A percentile compares a stretch with the other conserved stretches of the same genome.
These are phyloP conservation scores for Crithidia bombi DNA, from an alignment of 208 protist genomes.

Conservation along the genomic window DNA sequence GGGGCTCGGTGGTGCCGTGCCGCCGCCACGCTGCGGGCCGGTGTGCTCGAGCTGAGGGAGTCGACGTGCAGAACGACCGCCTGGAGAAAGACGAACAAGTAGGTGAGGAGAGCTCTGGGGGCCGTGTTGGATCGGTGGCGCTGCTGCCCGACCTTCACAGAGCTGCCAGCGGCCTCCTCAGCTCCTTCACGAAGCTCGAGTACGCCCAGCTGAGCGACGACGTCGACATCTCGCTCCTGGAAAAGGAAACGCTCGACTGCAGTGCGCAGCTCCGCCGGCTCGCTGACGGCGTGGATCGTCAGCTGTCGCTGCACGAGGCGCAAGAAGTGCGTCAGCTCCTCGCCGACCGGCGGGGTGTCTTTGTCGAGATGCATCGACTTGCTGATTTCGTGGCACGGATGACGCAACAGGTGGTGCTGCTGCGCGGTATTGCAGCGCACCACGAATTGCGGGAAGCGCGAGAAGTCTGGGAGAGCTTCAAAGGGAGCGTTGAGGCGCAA, in stretches of 20 bases:
- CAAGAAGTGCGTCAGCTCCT: conserved; percentile 49
- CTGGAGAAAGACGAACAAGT: background rate
- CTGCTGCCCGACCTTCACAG: conserved; percentile 55
- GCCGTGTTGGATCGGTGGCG: conserved; percentile 26
- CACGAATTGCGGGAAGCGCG: conserved; percentile 45
- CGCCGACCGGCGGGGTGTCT: conserved; percentile 29
- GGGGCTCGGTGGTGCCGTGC: conserved; percentile 49
- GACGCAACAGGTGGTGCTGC: conserved; percentile 47
- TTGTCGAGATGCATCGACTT: conserved; percentile 42
- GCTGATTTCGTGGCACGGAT: conserved; percentile 44
- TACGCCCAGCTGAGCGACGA: conserved; percentile 54
- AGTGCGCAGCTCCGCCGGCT: conserved; percentile 38
- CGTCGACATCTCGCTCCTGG: conserved; percentile 45
- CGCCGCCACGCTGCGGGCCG: conserved; percentile 13
- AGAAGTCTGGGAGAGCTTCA: conserved; percentile 42
- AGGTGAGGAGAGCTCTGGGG: background rate
- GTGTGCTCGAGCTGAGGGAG: background rate
- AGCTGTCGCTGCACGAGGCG: conserved; percentile 56
- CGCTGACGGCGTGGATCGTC: conserved; percentile 63
- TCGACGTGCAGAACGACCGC: background rate
- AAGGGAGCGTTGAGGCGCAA: conserved; percentile 21
- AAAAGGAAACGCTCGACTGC: conserved; percentile 41
- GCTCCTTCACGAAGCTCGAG: conserved; percentile 63
- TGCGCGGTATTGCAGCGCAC: conserved; percentile 44
- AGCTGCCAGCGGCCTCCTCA: conserved; percentile 47